Evolutionary conservation across 306 rosid species (phyloP), one percentile per base, ranked within the genome.

Genomic region (Sindora glabra): DNA sequence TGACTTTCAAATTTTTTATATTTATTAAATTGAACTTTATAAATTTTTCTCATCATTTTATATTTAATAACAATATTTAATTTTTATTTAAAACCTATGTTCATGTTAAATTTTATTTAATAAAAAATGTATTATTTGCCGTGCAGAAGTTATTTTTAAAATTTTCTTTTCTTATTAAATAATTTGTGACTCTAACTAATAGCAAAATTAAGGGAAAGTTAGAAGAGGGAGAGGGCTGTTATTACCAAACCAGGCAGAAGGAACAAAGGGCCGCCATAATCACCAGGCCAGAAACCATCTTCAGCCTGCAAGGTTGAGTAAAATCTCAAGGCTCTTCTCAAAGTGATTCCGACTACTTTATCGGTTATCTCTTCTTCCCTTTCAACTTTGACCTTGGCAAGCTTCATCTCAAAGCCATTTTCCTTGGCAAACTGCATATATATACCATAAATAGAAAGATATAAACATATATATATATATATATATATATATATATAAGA

Each of bases 241-340:
- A 5, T 12, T 79, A 85, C 96, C 84, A 85, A 67, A 51, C 76
- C 81, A 30, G 94, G 94, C 12, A 89, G 58, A 71, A 83, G 88
- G 72, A 89, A 89, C 79, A 85, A 29, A 27, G 94, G 86, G n/a
- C 96, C 96, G 0, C 81, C 90, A 37, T 76, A 79, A 65, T 89
- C 96, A 64, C 73, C 78, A 0, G 96, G 88, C 96, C 96, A 85
- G 66, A 85, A 85, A 7, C 96, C 96, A 76, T 89, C 76, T 0
- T 76, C 59, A 16, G 80, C 8, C 14, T 85, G 96, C 14, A 89
- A 25, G 10, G 60, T 76, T 17, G 90, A 83, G 56, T 66, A 74
- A 60, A 71, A 63, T 26, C 72, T 78, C 62, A 89, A 48, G 2
- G 73, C 88, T 51, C 63, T 83, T 63, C 69, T 81, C 59, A 89